These are phyloP conservation scores for Exophiala bonariae DNA, from an alignment of 2,329 filamentous ascomycete species.

Conservation along the genomic window DNA sequence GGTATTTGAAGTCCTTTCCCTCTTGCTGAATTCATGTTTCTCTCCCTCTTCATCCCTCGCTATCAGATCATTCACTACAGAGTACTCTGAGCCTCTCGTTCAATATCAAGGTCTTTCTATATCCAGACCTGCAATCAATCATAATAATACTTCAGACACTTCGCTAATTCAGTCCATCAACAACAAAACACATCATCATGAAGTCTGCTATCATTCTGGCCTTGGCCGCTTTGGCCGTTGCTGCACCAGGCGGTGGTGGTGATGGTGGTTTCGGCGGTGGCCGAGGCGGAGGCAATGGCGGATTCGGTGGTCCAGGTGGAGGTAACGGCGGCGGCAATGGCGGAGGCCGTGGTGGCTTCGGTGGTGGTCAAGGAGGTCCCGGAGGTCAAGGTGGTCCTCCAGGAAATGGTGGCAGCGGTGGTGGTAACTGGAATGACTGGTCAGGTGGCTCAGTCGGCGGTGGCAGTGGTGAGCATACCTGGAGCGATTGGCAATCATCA, in stretches of 20 bases:
- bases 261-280: constrained; percentile 8
- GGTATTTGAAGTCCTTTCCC: constrained; percentile 22
- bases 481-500: constrained; percentile 6
- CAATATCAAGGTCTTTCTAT: constrained; percentile 10
- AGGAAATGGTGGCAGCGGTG: constrained; percentile 41
- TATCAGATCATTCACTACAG: constrained; percentile 10
- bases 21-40: constrained; percentile 8
- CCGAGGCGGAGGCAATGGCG: constrained; percentile 5
- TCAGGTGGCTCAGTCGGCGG: constrained; percentile 1
- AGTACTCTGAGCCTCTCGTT: constrained; percentile 19
- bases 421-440: constrained; percentile 19
- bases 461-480: constrained; percentile 12
- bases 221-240: constrained; percentile 23
- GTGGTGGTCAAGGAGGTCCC: constrained; percentile 6
- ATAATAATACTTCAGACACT: constrained; percentile 1
- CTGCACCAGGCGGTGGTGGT: constrained; percentile 19
- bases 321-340: constrained; percentile 42
- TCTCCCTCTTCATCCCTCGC: constrained; percentile 11
- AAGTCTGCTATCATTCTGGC: constrained; percentile 23
- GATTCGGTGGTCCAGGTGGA: constrained; percentile 1
- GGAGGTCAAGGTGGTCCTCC: background rate
- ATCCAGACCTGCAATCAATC: constrained; percentile 1
- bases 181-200: constrained; percentile 19
- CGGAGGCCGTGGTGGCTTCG: background rate
- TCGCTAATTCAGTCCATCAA: constrained; percentile 4